These are phyloP conservation scores for Thielaviopsis populi DNA, from an alignment of 2,329 filamentous ascomycete species.

Conservation along the genomic window DNA sequence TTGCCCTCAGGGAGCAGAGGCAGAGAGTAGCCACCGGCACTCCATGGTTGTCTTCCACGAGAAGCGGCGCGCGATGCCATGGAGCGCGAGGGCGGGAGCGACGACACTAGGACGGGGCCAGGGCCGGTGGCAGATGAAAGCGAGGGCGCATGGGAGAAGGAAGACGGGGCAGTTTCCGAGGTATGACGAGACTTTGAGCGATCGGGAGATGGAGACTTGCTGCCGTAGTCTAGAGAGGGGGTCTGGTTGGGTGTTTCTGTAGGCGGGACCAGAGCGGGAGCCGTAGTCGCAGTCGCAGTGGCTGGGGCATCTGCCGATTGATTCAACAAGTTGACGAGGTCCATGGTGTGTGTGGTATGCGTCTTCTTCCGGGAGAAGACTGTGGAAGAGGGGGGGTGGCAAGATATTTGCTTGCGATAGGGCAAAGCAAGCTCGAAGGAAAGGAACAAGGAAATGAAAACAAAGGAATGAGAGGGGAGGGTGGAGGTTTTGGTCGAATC, in stretches of 20 bases:
- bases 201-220: conserved; percentile 25
- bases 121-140: conserved; percentile 5
- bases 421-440: background rate
- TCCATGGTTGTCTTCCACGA: conserved; percentile 30
- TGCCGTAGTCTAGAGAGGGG: conserved; percentile 14
- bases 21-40: conserved; percentile 35
- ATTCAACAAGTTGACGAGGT: conserved; percentile 16
- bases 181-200: conserved; percentile 13
- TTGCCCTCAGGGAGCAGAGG: conserved; percentile 29
- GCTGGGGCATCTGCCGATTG: conserved; percentile 11
- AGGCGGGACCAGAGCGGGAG: no score
- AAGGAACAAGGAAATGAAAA: conserved; percentile 1
- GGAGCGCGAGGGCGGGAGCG: conserved; percentile 9
- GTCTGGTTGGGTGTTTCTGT: conserved; percentile 14
- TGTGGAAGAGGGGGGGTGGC: background rate
- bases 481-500: conserved; percentile 10
- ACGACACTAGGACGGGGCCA: background rate
- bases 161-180: conserved; percentile 12
- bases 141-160: background rate
- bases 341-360: conserved; percentile 6
- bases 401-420: background rate
- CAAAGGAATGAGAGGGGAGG: background rate
- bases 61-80: conserved; percentile 20
- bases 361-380: conserved; percentile 7
- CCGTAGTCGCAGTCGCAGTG: background rate